A percentile compares a stretch with the other conserved stretches of the same genome.
phyloP scores from a whole-genome alignment of 306 rosid species.

The Lablab purpureus region DNA sequence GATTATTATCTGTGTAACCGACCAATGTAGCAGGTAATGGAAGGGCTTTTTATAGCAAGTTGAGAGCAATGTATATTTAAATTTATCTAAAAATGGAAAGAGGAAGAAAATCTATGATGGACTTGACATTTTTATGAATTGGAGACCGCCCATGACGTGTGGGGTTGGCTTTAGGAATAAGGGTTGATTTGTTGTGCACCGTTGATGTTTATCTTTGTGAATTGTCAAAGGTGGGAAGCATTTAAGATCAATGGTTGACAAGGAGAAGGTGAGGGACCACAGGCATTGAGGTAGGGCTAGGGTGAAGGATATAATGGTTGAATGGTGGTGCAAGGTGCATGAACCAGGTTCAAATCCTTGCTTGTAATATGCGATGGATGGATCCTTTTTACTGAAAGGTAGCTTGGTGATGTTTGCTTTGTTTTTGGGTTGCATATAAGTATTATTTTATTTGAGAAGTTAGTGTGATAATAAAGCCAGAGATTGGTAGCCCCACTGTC shows the following conservation, averaged over 20 bases:
- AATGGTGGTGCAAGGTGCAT: constrained; percentile 60
- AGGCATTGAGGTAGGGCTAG: constrained; percentile 11
- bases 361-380: not conserved
- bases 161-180: constrained; percentile 45
- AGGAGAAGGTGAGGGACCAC: constrained; percentile 49
- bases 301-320: constrained; percentile 37
- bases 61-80: constrained; percentile 19
- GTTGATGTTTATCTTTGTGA: constrained; percentile 35
- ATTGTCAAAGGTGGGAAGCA: constrained; percentile 50
- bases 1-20: constrained; percentile 48
- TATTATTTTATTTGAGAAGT: constrained; percentile 17
- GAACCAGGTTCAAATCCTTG: constrained; percentile 46
- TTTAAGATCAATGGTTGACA: constrained; percentile 47
- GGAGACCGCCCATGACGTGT: constrained; percentile 69
- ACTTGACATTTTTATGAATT: constrained; percentile 41
- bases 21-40: constrained; percentile 55
- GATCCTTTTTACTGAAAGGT: constrained; percentile 44
- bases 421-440: constrained; percentile 38
- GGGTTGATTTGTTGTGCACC: constrained; percentile 27
- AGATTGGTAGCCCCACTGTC: constrained; percentile 61
- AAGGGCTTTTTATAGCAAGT: constrained; percentile 54
- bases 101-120: constrained; percentile 24
- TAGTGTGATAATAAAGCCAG: constrained; percentile 47
- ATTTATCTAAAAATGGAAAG: constrained; percentile 8
- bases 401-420: constrained; percentile 16